phyloP scores from a whole-genome alignment of 768 basidiomycete species.

The Leccinum subtestaceum region DNA sequence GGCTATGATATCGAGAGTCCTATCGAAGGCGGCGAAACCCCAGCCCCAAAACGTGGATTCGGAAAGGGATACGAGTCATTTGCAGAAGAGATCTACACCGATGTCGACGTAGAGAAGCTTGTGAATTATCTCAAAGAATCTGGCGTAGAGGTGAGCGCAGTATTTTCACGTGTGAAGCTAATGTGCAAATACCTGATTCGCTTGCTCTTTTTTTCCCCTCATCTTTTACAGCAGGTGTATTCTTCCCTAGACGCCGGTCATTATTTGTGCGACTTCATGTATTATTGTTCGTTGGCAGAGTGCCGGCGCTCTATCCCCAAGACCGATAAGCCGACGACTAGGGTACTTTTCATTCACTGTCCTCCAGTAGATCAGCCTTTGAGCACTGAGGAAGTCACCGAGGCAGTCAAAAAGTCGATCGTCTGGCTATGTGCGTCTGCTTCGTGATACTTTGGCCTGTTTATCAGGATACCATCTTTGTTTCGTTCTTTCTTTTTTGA shows the following conservation, averaged over 20 bases:
- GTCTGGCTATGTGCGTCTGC: conserved; percentile 48
- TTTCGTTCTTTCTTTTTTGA: background rate
- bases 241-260: conserved; percentile 75
- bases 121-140: conserved; percentile 34
- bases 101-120: conserved; percentile 35
- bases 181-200: conserved; percentile 7
- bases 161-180: background rate
- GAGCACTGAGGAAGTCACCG: conserved; percentile 63
- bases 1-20: conserved; percentile 28
- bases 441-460: conserved; percentile 9
- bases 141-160: conserved; percentile 31
- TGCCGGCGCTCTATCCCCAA: conserved; percentile 43
- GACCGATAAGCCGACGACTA: conserved; percentile 32
- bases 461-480: conserved; percentile 13
- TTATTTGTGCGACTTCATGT: conserved; percentile 74
- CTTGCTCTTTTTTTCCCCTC: background rate
- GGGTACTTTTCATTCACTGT: conserved; percentile 69
- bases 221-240: conserved; percentile 52
- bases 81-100: conserved; percentile 36
- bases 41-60: conserved; percentile 35
- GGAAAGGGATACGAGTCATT: conserved; percentile 37
- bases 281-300: conserved; percentile 74
- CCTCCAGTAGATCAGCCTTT: conserved; percentile 66
- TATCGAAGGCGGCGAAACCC: conserved; percentile 28
- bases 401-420: conserved; percentile 60